Evolutionary conservation across 352 stramenopile genomes (phyloP), one percentile per base, ranked within the genome.

Genomic region (Phytophthora pistaciae): DNA sequence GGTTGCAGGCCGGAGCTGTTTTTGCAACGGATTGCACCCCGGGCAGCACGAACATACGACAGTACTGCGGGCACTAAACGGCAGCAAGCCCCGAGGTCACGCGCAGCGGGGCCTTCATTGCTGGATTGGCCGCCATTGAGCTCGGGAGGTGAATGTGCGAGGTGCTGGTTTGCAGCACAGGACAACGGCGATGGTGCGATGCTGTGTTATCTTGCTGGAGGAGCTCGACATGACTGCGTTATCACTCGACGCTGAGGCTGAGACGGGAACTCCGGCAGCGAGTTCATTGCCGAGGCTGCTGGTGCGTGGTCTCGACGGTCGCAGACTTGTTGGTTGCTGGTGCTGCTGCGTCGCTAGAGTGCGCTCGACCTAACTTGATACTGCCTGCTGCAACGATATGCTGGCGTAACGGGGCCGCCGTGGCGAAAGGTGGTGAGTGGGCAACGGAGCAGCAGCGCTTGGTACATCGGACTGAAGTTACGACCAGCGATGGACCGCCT

Each of bases 31-130:
- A 49, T 49, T 49, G 40, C 40, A 49, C 40, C 40, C 20, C 40
- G 40, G 20, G 18, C 5, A n/a, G 46, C n/a, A 53, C n/a, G 46
- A 27, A 53, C 46, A 53, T 18, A 53, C 46, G 46, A 53, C 25
- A n/a, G 46, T 53, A 27, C 46, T 21, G 46, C 46, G 20, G 46
- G 46, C 13, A 27, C n/a, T 53, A 53, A 53, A 53, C 46, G 21
- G 14, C 36, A 42, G 36, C 36, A 6, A 42, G 29, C 46, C 9
- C n/a, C 20, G 20, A 53, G n/a, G 20, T 1, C 46, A 3, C n/a
- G 6, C 13, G 46, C 46, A 0, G 46, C 46, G 46, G 8, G n/a
- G n/a, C 20, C 46, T 20, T 20, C 46, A 53, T 53, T 53, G n/a
- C 9, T 20, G 25, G 25, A 53, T 20, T 53, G 9, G 10, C 46